Evolutionary conservation across 2,329 filamentous ascomycete genomes (phyloP).

Genomic region (Scedosporium dehoogii): DNA sequence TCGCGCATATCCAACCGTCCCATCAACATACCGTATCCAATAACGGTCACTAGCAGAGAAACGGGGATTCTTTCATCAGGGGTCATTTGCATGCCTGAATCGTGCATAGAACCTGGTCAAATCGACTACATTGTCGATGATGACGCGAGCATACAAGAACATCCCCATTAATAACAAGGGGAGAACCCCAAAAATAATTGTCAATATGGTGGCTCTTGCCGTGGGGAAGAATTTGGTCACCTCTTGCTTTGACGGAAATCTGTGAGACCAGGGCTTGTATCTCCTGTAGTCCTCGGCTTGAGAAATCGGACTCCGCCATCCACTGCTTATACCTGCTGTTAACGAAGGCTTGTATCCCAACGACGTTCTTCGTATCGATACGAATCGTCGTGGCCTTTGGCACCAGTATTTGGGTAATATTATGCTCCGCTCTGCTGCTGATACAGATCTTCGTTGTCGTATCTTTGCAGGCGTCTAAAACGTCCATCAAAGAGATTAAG

Average conservation of each 20-base stretch:
- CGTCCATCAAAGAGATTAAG: background rate
- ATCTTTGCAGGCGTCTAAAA: background rate
- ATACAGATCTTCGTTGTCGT: background rate
- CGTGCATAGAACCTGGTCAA: background rate
- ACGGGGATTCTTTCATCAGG: too few relatives aligned
- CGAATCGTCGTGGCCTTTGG: background rate
- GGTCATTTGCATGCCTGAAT: too few relatives aligned
- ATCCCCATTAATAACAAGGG: too few relatives aligned
- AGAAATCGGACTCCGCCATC: background rate
- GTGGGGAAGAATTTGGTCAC: background rate
- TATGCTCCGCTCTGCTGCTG: background rate
- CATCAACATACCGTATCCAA: too few relatives aligned
- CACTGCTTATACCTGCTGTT: slow-evolving; percentile 8
- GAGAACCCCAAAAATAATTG: too few relatives aligned
- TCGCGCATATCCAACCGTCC: too few relatives aligned
- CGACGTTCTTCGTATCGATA: background rate
- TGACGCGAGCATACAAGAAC: background rate
- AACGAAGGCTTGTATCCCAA: background rate
- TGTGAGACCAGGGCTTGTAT: background rate
- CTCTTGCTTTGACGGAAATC: background rate
- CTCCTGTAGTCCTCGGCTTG: background rate
- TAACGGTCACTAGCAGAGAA: too few relatives aligned
- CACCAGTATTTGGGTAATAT: background rate
- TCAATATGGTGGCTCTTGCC: too few relatives aligned
- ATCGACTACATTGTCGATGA: slow-evolving; percentile 1